A percentile compares a stretch with the other conserved stretches of the same genome.
These are phyloP conservation scores for Zarea fungicola DNA, from an alignment of 2,329 filamentous ascomycete genomes.

Conservation along the genomic window DNA sequence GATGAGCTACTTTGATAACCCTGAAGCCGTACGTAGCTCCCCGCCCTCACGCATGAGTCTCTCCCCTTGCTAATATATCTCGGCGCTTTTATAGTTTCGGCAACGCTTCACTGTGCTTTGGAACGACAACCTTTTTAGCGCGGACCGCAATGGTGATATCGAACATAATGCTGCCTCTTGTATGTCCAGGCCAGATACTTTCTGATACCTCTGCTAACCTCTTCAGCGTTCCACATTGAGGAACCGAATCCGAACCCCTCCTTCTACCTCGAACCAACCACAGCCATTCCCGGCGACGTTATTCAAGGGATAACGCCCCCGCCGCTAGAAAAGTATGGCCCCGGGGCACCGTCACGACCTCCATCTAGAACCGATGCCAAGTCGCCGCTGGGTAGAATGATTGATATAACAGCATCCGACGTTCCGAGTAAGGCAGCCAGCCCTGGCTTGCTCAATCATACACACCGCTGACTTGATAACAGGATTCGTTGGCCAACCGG, in stretches of 20 bases:
- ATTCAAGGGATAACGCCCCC: conserved; percentile 41
- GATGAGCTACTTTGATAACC: conserved; percentile 47
- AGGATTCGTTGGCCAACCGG: conserved; percentile 21
- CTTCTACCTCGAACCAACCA: conserved; percentile 5
- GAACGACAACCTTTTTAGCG: conserved; percentile 50
- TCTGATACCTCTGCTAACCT: conserved; percentile 1
- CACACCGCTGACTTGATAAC: not conserved
- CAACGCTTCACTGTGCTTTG: conserved; percentile 43
- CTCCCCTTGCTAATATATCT: conserved; percentile 1
- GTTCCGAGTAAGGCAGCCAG: conserved; percentile 34
- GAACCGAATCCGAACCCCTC: conserved; percentile 37
- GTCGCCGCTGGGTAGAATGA: conserved; percentile 50
- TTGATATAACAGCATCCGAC: conserved; percentile 41
- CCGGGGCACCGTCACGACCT: conserved; percentile 52
- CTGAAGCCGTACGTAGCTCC: conserved; percentile 26
- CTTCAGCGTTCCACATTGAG: conserved; percentile 52
- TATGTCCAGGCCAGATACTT: conserved; percentile 23
- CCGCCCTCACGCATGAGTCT: conserved; percentile 10
- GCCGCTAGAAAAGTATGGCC: conserved; percentile 34
- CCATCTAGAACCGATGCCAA: conserved; percentile 54
- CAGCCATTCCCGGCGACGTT: conserved; percentile 19
- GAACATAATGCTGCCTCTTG: conserved; percentile 39
- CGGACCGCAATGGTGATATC: conserved; percentile 46
- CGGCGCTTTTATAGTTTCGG: conserved; percentile 32
- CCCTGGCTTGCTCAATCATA: not conserved